Conservation (phyloP, 2,329 filamentous ascomycete genomes). For the Colletotrichum navitas region DNA sequence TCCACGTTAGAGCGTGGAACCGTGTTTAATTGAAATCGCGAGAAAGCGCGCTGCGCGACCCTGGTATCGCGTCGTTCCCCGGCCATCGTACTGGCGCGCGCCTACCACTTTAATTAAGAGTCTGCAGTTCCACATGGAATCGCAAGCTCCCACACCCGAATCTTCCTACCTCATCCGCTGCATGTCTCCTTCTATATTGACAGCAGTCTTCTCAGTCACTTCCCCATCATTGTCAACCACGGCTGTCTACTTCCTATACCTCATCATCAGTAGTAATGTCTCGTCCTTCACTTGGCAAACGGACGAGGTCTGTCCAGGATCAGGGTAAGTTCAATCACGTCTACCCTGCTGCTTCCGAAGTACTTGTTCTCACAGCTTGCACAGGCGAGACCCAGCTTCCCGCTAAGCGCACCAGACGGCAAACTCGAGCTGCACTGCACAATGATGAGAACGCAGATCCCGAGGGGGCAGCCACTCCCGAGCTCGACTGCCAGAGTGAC, state of each 20-base stretch:
- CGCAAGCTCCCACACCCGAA: constrained; percentile 1
- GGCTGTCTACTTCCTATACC: constrained; percentile 20
- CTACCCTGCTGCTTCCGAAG: not conserved
- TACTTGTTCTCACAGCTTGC: constrained; percentile 22
- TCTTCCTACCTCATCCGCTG: constrained; percentile 20
- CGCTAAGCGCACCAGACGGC: constrained; percentile 61
- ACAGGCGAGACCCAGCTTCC: constrained; percentile 48
- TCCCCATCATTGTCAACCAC: constrained; percentile 13
- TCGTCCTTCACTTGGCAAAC: constrained; percentile 45
- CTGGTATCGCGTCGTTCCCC: constrained; percentile 35
- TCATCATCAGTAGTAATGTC: constrained; percentile 41
- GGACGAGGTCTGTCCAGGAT: constrained; percentile 42
- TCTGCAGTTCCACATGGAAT: constrained; percentile 38
- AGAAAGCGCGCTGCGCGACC: constrained; percentile 32
- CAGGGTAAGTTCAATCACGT: constrained; percentile 41
- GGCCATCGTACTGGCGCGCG: constrained; percentile 34
- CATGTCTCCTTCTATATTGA: not conserved
- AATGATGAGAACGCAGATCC: constrained; percentile 77
- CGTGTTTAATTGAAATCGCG: constrained; percentile 36
- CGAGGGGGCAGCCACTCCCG: constrained; percentile 53
- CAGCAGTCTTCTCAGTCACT: not conserved
- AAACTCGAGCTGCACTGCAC: constrained; percentile 57
- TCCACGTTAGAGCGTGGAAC: not conserved
- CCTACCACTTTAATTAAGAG: constrained; percentile 39
- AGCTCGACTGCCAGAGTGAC: constrained; percentile 60